Evolutionary conservation across 129 eudicot genomes (phyloP), one percentile per base, ranked within the genome.

Genomic region (Tagetes patula): DNA sequence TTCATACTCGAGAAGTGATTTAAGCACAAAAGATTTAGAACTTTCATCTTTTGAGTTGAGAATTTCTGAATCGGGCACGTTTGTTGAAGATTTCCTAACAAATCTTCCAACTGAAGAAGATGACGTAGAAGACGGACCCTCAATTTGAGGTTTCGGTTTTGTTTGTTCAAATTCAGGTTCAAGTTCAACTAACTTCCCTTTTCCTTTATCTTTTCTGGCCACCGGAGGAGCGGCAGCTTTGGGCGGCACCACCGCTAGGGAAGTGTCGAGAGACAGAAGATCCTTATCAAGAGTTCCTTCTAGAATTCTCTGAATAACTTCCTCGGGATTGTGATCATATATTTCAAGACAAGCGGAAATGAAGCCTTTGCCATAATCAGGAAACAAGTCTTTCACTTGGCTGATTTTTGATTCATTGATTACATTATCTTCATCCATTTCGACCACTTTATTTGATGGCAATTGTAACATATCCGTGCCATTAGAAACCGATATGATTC

Each of bases 301-400:
- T 36, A 95, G 79, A 66, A 95, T 90, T 67, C 94, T 82, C 75
- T 91, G 96, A 71, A 95, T 90, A 3, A 95, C 97, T 77, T 90
- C 96, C 75, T 95, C 99, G 2, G 96, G 86, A 48, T 91, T 82
- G 32, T 90, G 86, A 80, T 95, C 87, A 63, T 95, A 95, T 42
- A 85, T 97, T 79, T 95, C 94, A 38, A 95, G 97, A 80, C 99
- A 95, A 8, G 96, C 96, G 8, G 86, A 82, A 45, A 95, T 54
- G 73, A 84, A 95, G 20, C 99, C 99, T 8, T 84, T 85, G 5
- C 99, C 96, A 59, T 95, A 95, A 72, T 95, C 93, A 48, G 99
- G 99, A 72, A 95, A 95, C 9, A 95, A 80, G 50, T 95, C 99
- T 81, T 82, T 95, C 75, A 95, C 84, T 81, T 95, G 99, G 71